Base-by-base conservation (phyloP, 2,329 filamentous ascomycete species). In the Anisogramma anomala region DNA sequence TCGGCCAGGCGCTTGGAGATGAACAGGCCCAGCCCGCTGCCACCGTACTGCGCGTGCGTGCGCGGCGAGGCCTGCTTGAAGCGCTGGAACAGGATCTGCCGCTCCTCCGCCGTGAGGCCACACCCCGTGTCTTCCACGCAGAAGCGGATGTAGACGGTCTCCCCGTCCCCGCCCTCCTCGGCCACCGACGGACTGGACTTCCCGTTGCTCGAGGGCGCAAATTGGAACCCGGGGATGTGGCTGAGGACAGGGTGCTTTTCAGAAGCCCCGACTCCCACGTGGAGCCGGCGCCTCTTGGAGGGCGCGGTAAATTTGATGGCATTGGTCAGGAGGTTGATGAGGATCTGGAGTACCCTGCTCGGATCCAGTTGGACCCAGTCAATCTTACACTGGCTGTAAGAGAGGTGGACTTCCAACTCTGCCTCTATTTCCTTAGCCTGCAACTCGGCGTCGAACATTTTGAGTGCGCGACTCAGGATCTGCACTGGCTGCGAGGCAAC, bases 61-160 rank as follows among this genome's bases (percentile, higher is more conserved):
- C 60, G 52, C 0, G 63, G 62, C 0, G 55, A 61, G 0, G 78
- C 79, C 56, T 84, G 79, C 4, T 74, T 77, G 58, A 83, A 83
- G 0, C 78, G 66, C 43, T 79, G 69, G 51, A 84, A 84, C 0
- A 84, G 64, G 7, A 76, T 61, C 46, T 77, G 78, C 56, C 75
- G 78, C 51, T 82, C 78, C 35, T 75, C 68, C 0, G 71, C 65
- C 2, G 63, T 73, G 10, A 84, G 65, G 1, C 77, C 77, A 18
- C 77, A 71, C 0, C 79, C 79, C 0, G 77, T 81, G 49, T 84
- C 79, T 42, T 71, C 67, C 2, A 84, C 77, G 6, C 72, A 69
- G 50, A 82, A 64, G 2, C 54, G 50, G 9, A 66, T 45, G 36
- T 63, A 65, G 0, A 65, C 10, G 0, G 52, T 25, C 10, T 63